A percentile compares a stretch with the other conserved stretches of the same genome.
Evolutionary conservation across 2,329 filamentous ascomycete genomes (phyloP).

Genomic region (Trichoderma guizhouense): DNA sequence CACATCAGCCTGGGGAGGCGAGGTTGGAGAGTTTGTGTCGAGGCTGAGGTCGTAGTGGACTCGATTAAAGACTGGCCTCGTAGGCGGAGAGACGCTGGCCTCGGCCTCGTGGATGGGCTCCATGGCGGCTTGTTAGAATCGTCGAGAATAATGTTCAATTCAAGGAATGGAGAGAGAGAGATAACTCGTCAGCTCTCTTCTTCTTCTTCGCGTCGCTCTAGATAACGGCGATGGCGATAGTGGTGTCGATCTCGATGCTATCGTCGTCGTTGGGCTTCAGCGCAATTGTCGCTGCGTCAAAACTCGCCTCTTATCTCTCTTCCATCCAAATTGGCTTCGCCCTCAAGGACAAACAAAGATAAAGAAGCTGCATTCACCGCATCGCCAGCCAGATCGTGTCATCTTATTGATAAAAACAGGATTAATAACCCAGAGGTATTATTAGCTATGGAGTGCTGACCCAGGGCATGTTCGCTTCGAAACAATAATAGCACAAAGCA

Average conservation of each 20-base stretch:
- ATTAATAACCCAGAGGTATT: not conserved
- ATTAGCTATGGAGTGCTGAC: not conserved
- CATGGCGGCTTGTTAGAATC: not conserved
- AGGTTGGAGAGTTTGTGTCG: slow-evolving; percentile 24
- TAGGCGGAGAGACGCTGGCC: not conserved
- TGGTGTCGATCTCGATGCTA: not conserved
- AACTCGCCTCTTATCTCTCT: not conserved
- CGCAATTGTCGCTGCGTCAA: not conserved
- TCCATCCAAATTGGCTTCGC: not conserved
- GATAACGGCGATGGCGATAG: not conserved
- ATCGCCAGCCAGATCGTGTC: not conserved
- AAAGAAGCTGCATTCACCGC: not conserved
- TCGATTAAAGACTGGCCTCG: slow-evolving; percentile 17
- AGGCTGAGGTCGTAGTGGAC: slow-evolving; percentile 30
- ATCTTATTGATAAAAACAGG: not conserved
- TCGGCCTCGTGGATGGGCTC: not conserved
- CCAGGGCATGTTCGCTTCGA: not conserved
- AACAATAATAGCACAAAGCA: not conserved
- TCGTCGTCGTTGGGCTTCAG: not conserved
- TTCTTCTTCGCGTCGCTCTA: not conserved
- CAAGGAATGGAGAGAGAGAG: not conserved
- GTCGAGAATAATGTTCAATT: not conserved
- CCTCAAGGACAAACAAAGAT: not conserved
- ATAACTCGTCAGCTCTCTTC: not conserved
- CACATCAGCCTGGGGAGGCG: slow-evolving; percentile 21